Evolutionary conservation across 495 filamentous ascomycete genomes (phyloP), one percentile per base, ranked within the genome.

Genomic region (Xylaria scruposa): DNA sequence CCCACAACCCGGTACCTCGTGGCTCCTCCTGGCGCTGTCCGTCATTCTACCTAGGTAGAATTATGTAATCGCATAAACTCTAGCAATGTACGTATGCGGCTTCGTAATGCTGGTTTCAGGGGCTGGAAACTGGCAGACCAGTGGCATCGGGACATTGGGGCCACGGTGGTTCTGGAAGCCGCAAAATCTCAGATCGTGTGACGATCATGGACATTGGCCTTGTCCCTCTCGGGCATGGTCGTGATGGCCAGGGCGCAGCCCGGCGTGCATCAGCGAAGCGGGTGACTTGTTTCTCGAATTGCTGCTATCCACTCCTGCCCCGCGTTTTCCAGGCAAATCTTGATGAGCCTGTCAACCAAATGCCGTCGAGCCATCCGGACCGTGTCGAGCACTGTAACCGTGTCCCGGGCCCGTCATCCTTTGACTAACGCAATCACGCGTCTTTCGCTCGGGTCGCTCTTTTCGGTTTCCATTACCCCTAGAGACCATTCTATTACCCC

Each of bases 401-500:
- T 68, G n/a, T 40, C 44, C 68, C 58, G 68, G 40, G 17, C 26
- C 68, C 68, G 58, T 62, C 58, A 70, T 64, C 38, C 19, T 8
- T 47, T 72, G 70, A 72, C 70, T 72, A 72, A 72, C 44, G 56
- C 62, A 67, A 54, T 59, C 54, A 31, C 58, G 67, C 67, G 54
- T 69, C 67, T 47, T 69, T 59, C 67, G 38, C 49, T 31, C 54
- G 47, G 46, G 44, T 53, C 61, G 44, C 56, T 68, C 56, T 51
- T 68, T 62, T 62, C 53, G 67, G 74, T 76, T 78, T 79, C 76
- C 65, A 78, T 66, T 66, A 66, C 63, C 63, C 46, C 63, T 51
- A 49, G 15, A 24, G 17, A 46, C 44, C 63, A 66, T 66, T 71
- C 51, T 40, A 72, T 79, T 79, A 79, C 77, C 77, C 77, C 76